A percentile compares a stretch with the other conserved stretches of the same genome.
Evolutionary conservation across 1,284 basidiomycete genomes (phyloP).

Genomic region (Ceratobasidium sp.): DNA sequence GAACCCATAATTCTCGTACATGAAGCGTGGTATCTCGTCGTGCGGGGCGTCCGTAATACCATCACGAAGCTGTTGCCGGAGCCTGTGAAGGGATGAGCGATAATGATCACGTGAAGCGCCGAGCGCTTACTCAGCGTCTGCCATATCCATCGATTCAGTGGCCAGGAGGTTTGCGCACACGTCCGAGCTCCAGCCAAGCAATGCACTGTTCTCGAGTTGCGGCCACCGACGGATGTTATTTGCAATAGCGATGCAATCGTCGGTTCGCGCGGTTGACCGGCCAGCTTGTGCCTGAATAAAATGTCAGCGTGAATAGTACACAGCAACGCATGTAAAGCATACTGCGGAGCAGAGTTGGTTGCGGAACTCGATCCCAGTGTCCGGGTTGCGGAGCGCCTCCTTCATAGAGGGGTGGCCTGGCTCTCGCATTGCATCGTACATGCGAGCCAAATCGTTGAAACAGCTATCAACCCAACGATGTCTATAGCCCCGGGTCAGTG

Average conservation of each 20-base stretch:
- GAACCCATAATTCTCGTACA: constrained; percentile 12
- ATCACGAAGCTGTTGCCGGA: constrained; percentile 6
- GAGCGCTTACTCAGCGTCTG: neutral
- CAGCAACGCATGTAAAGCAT: neutral
- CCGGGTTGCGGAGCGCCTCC: neutral
- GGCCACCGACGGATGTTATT: neutral
- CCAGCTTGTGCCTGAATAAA: neutral
- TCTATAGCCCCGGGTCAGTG: neutral
- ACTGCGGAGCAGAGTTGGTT: neutral
- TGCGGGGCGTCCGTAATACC: constrained; percentile 5
- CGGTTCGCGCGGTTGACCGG: neutral
- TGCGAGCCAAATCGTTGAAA: neutral
- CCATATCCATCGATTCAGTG: constrained; percentile 3
- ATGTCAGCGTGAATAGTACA: neutral
- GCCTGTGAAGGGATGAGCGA: neutral
- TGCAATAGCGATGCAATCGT: neutral
- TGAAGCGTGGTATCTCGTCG: neutral
- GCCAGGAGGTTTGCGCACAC: neutral
- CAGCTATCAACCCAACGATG: neutral
- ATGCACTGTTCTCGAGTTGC: neutral
- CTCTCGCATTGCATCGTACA: neutral
- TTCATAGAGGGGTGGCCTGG: neutral
- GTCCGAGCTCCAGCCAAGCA: constrained; percentile 7
- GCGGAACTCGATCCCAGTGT: neutral
- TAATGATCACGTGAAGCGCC: neutral